A percentile compares a stretch with the other conserved stretches of the same genome.
Evolutionary conservation across 2,329 filamentous ascomycete genomes (phyloP).

Genomic region (Chaetomium sp.): DNA sequence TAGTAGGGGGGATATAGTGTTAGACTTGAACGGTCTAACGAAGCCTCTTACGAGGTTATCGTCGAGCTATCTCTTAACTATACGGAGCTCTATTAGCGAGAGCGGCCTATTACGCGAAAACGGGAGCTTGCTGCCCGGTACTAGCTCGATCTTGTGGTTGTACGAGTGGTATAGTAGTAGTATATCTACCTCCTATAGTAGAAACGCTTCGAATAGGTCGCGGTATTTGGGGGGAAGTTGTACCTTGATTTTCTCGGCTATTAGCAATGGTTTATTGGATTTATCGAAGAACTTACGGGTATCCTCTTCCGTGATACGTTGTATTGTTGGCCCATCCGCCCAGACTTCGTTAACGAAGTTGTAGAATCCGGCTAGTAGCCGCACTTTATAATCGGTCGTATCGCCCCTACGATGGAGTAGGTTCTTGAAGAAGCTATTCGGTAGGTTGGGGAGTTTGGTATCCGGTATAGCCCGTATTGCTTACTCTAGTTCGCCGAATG

Average conservation of each 20-base stretch:
- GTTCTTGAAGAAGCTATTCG: background rate
- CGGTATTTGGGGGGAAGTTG: background rate
- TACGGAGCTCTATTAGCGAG: background rate
- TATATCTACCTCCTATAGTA: background rate
- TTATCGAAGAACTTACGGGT: background rate
- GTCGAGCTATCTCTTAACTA: background rate
- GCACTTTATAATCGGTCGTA: background rate
- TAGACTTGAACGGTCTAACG: background rate
- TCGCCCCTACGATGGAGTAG: background rate
- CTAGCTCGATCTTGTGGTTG: conserved; percentile 4
- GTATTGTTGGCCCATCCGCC: background rate
- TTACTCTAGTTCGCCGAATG: background rate
- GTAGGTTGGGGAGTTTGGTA: background rate
- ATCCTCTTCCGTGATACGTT: background rate
- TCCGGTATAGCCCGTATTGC: background rate
- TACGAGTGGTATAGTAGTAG: background rate
- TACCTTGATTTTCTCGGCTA: background rate
- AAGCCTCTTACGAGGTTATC: too few relatives aligned
- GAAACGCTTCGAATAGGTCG: background rate
- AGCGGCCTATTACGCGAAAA: background rate
- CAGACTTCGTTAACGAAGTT: background rate
- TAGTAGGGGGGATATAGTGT: background rate
- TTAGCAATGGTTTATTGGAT: background rate
- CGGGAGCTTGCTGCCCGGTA: background rate
- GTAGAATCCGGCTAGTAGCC: background rate